Evolutionary conservation across 2,329 filamentous ascomycete species (phyloP), one percentile per base, ranked within the genome.

Genomic region (Neobulgaria alba): DNA sequence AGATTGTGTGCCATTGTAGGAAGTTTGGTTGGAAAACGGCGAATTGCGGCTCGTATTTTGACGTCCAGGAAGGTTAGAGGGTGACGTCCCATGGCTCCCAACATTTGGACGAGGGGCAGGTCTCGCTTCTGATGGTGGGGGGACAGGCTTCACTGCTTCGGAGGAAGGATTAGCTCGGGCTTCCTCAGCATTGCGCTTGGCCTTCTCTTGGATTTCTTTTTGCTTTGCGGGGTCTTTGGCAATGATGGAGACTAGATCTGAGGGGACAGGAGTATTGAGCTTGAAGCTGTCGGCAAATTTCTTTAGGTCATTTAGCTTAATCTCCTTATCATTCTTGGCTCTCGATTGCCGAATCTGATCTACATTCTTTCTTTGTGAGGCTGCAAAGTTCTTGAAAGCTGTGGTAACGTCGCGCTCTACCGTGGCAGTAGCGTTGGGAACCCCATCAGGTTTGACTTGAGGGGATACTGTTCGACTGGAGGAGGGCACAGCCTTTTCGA

Each of bases 191-290:
- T 90, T 82, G 57, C 79, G 77, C 46, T 85, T 78, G 1, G 87
- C 87, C 62, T 89, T 93, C 54, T 88, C 83, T 57, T 95, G 82
- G 48, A 98, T 96, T 58, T 89, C 79, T 56, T 88, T 80, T 63
- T 96, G 92, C 67, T 95, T 98, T 33, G 70, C 74, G n/a, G 88
- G 88, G 59, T 98, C 92, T 61, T 96, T 98, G 43, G 92, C 90
- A 46, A 98, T 82, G 51, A 98, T 98, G 1, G 86, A 82, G 19
- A 98, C 88, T 26, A 98, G 67, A 62, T 98, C 92, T 38, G 77
- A 80, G 1, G 92, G 92, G 9, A 98, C 88, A 4, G 89, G 88
- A 2, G 90, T 95, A 36, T 85, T 82, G 14, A 98, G 75, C 66
- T 96, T 96, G 71, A 98, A 98, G 59, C 77, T 92, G 52, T 81